These are phyloP conservation scores for Zea luxurians DNA, from an alignment of 176 grass and related monocot species.

Conservation along the genomic window DNA sequence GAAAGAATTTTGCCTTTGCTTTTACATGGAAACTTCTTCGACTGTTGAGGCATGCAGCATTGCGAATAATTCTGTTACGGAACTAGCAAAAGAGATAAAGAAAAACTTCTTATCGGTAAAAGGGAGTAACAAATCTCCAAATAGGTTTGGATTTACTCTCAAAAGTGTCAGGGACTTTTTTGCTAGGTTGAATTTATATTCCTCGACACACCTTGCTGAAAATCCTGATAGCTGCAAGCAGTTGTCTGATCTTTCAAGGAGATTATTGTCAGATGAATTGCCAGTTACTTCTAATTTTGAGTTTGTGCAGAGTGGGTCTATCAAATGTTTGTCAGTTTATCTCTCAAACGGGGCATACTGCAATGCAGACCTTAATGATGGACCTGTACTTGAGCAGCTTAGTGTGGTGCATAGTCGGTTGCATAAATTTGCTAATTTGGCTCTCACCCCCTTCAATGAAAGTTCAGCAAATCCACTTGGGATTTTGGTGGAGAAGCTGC, in stretches of 20 bases:
- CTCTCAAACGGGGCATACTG: constrained; percentile 51
- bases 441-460: constrained; percentile 33
- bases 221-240: constrained; percentile 39
- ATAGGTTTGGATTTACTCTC: constrained; percentile 34
- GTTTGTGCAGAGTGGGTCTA: constrained; percentile 53
- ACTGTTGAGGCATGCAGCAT: constrained; percentile 41
- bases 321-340: constrained; percentile 52
- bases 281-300: constrained; percentile 54
- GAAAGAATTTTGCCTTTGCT: constrained; percentile 49
- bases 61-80: constrained; percentile 44
- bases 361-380: constrained; percentile 23
- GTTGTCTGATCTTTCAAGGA: constrained; percentile 48
- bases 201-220: constrained; percentile 13
- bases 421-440: constrained; percentile 52
- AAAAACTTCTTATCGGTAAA: constrained; percentile 35
- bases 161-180: constrained; percentile 37
- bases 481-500: constrained; percentile 52
- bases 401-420: constrained; percentile 45
- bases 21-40: constrained; percentile 34
- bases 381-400: constrained; percentile 7
- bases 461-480: constrained; percentile 43
- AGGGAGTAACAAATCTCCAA: constrained; percentile 25
- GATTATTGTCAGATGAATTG: constrained; percentile 43
- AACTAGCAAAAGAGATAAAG: constrained; percentile 52
- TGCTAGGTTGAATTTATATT: constrained; percentile 36